Base-by-base conservation (phyloP, 495 filamentous ascomycete genomes). In the Trichoderma gamsii region DNA sequence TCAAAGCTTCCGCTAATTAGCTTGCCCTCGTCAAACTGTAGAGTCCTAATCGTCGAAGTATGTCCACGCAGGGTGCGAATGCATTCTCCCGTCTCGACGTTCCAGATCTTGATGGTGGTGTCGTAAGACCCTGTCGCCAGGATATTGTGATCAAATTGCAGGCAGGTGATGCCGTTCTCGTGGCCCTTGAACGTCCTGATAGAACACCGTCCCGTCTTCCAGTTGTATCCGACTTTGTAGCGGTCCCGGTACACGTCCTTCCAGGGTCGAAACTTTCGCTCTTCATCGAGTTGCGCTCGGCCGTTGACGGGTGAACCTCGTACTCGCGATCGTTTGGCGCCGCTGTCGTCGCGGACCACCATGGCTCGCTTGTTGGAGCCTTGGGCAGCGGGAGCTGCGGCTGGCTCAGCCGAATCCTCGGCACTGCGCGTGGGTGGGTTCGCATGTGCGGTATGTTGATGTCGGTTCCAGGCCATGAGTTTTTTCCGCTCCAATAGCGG, bases 121-220 rank as follows among this genome's bases (percentile, higher is more conserved):
- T 99, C 96, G 74, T 98, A 98, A 3, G 95, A 98, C 5, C 95
- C 95, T 15, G 94, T 96, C 16, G 90, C 94, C 25, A 99, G 83
- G 66, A 96, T 92, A 66, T 91, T 89, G 71, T 97, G 93, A 70
- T 96, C 92, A 71, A 99, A 96, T 75, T 99, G 95, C 25, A 99
- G 80, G 74, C 93, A 97, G 80, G 96, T 98, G 27, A 99, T 89
- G 18, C 95, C 96, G 73, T 99, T 97, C 16, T 87, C 88, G 74
- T 99, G 95, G 0, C 95, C 96, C 67, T 86, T 87, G 75, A 99
- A 92, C 18, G 88, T 82, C 72, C 88, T 90, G 69, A 88, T 88
- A 0, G 88, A 88, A 79, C 88, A 98, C 32, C 94, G 87, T 13
- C 96, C 92, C 71, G 96, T 90, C 69, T 96, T 95, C 95, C 95